Conservation (phyloP, 129 eudicot species). For the Flaveria brownii region DNA sequence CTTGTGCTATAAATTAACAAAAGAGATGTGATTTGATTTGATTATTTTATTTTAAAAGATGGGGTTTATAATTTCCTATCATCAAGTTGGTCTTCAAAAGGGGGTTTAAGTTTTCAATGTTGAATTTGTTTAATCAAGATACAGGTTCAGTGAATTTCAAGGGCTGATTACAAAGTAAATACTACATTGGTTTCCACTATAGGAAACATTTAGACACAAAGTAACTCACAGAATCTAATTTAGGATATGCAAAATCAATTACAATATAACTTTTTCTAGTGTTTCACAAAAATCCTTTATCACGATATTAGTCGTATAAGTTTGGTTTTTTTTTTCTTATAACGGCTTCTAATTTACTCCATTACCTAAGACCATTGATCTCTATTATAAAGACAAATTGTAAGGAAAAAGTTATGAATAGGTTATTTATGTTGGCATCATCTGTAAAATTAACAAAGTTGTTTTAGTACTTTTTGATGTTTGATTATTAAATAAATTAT, state of each 20-base stretch:
- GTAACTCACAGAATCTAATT: slow-evolving; percentile 47
- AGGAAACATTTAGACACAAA: slow-evolving; percentile 49
- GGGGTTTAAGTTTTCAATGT: slow-evolving; percentile 22
- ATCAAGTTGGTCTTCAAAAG: slow-evolving; percentile 28
- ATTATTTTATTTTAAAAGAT: slow-evolving; percentile 34
- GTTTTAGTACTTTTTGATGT: too few relatives aligned
- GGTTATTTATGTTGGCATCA: too few relatives aligned
- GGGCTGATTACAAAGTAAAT: slow-evolving; percentile 31
- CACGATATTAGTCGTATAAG: neutral
- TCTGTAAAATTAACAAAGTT: too few relatives aligned
- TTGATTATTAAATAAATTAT: too few relatives aligned
- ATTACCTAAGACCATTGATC: too few relatives aligned
- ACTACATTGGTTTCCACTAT: slow-evolving; percentile 34
- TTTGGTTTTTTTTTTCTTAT: too few relatives aligned
- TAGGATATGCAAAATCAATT: slow-evolving; percentile 37
- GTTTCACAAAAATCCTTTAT: neutral
- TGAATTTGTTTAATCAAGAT: slow-evolving; percentile 24
- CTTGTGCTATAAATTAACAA: slow-evolving; percentile 40
- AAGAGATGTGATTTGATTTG: slow-evolving; percentile 25
- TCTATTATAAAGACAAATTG: too few relatives aligned
- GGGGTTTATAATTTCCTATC: slow-evolving; percentile 35
- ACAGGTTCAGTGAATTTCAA: slow-evolving; percentile 13
- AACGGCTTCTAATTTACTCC: too few relatives aligned
- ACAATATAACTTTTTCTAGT: neutral
- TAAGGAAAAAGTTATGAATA: too few relatives aligned